Evolutionary conservation across 2,329 filamentous ascomycete species (phyloP).

Genomic region (Aureobasidium sp.): DNA sequence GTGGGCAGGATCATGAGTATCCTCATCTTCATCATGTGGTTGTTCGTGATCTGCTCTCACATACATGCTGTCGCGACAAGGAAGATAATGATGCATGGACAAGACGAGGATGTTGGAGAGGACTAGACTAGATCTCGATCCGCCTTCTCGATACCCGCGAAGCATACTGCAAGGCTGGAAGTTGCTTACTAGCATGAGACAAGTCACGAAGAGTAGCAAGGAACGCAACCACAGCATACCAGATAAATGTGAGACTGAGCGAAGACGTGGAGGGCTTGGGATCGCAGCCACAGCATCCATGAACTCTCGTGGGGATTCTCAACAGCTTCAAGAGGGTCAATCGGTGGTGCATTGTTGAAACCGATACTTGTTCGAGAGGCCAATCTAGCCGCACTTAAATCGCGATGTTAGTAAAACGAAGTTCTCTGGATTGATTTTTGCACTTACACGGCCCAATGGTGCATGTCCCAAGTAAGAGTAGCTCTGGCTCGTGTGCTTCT

Average conservation of each 20-base stretch:
- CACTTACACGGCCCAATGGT: not conserved
- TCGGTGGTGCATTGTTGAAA: not conserved
- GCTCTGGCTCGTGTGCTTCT: not conserved
- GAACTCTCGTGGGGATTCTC: not conserved
- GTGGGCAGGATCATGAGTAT: conserved; percentile 64
- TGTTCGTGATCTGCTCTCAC: conserved; percentile 39
- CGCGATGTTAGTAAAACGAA: too few relatives aligned
- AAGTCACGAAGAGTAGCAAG: not conserved
- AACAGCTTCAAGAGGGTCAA: not conserved
- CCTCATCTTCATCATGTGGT: conserved; percentile 60
- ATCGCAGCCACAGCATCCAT: not conserved
- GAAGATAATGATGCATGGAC: too few relatives aligned
- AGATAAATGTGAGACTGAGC: too few relatives aligned
- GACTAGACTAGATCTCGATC: too few relatives aligned
- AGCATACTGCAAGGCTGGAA: not conserved
- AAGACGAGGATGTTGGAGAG: not conserved
- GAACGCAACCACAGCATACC: not conserved
- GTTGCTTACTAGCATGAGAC: not conserved
- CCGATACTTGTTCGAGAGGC: not conserved
- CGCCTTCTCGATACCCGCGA: not conserved
- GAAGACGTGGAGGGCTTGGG: not conserved
- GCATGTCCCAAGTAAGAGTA: not conserved
- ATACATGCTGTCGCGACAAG: too few relatives aligned
- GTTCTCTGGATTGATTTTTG: not conserved
- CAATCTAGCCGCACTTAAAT: not conserved